Evolutionary conservation across 805 yeast genomes (phyloP).

Genomic region (Metschnikowia santaceciliae): DNA sequence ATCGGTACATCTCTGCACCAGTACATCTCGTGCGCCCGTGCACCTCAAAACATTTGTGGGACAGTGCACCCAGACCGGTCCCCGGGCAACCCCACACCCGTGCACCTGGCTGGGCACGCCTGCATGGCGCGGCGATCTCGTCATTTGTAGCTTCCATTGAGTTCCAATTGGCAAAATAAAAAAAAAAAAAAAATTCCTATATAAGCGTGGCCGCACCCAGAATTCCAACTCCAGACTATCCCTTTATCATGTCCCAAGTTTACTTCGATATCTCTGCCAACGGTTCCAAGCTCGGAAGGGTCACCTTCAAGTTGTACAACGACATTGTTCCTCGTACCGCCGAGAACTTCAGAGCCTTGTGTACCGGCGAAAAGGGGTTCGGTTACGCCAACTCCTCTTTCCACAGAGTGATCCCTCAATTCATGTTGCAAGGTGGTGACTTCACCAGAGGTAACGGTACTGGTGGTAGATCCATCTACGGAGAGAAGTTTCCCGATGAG

Average conservation of each 20-base stretch:
- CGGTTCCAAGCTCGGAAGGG: slow-evolving; percentile 69
- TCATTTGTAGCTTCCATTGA: slow-evolving; percentile 8
- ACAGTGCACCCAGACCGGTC: not conserved
- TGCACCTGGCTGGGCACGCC: not conserved
- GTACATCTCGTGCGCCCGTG: not conserved
- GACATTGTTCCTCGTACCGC: slow-evolving; percentile 94
- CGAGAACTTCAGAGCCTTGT: slow-evolving; percentile 91
- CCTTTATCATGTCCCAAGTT: slow-evolving; percentile 55
- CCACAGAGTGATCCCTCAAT: slow-evolving; percentile 96
- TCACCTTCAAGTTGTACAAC: slow-evolving; percentile 83
- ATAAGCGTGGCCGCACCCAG: slow-evolving; percentile 9
- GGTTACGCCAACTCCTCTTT: slow-evolving; percentile 83
- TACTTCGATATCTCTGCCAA: slow-evolving; percentile 80
- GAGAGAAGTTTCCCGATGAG: slow-evolving; percentile 86
- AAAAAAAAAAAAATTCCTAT: slow-evolving; percentile 5
- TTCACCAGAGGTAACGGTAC: slow-evolving; percentile 73
- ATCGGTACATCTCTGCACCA: no score
- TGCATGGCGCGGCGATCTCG: slow-evolving; percentile 1
- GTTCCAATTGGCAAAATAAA: slow-evolving; percentile 7
- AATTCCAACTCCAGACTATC: not conserved
- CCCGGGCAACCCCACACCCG: not conserved
- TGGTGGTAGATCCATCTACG: slow-evolving; percentile 90
- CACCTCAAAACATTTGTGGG: not conserved
- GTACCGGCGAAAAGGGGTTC: slow-evolving; percentile 92
- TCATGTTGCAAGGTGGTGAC: slow-evolving; percentile 95